Conservation (phyloP, 106 monocot genomes). For the Dioscorea alata region DNA sequence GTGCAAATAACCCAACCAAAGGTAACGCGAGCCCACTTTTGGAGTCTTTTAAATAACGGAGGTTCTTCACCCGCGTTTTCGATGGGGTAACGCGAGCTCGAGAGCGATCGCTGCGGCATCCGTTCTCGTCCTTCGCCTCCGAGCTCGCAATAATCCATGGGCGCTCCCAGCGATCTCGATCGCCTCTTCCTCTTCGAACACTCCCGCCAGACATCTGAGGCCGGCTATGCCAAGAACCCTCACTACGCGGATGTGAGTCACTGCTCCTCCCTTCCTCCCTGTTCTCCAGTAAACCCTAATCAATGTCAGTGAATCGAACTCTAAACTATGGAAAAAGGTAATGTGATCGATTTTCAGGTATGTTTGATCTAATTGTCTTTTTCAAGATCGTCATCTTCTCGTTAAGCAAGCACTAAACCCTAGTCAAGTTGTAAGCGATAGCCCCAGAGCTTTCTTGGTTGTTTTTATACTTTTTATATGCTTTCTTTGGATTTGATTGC, state of each 20-base stretch:
- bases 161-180: conserved; percentile 25
- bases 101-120: too few species aligned
- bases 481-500: too few species aligned
- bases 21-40: too few species aligned
- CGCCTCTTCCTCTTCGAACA: conserved; percentile 63
- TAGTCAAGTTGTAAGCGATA: too few species aligned
- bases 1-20: too few species aligned
- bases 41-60: too few species aligned
- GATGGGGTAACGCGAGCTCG: too few species aligned
- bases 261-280: not conserved
- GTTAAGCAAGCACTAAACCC: not conserved
- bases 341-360: not conserved
- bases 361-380: not conserved
- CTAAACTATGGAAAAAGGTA: not conserved
- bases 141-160: too few species aligned
- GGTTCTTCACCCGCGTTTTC: too few species aligned
- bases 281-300: not conserved
- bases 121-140: too few species aligned
- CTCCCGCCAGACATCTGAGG: conserved; percentile 52
- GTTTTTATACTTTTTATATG: too few species aligned
- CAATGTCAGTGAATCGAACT: not conserved
- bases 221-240: conserved; percentile 52
- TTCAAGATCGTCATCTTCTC: not conserved
- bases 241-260: conserved; percentile 58
- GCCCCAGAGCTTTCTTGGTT: too few species aligned